Evolutionary conservation across 2,329 filamentous ascomycete species (phyloP), one percentile per base, ranked within the genome.

Genomic region (Huntiella moniliformis): DNA sequence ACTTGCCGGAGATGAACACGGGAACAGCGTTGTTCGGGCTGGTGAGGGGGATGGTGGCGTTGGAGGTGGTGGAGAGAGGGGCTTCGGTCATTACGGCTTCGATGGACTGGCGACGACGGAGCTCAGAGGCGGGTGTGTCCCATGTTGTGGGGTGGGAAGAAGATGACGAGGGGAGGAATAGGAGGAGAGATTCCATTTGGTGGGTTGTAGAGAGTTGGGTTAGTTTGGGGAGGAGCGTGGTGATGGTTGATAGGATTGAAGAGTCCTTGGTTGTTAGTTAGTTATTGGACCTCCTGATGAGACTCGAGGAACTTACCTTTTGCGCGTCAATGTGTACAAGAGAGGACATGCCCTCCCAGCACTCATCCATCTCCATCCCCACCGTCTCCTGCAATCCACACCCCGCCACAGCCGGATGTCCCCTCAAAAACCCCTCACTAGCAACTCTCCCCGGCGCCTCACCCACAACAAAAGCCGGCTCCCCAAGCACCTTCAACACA

Each of bases 161-260:
- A 50, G 57, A 59, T n/a, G 59, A 60, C 47, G 66, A 59, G 44
- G 72, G 70, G 15, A 79, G 58, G 46, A 77, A 57, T 11, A 81
- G 55, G 35, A 77, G 55, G 8, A 70, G 68, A 17, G 71, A 71
- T 51, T 79, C 71, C 54, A 76, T 63, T 41, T 70, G 65, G 50
- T 67, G 67, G 13, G 61, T 56, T 36, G 64, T 56, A 45, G 70
- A 67, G 33, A 70, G 62, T 38, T 61, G 56, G 28, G 59, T 54
- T 36, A 76, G 61, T 31, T 65, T 60, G 6, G 61, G 55, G 47
- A 76, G 55, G 52, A 62, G 64, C 4, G 62, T 55, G 46, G 65
- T 54, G 36, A 77, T 57, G 22, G 63, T 56, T 15, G 62, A 54
- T 48, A 77, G 52, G 12, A 63, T 54, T 13, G 64, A 56, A 13